Base-by-base conservation (phyloP, 164 flowering plant species). In the Echeveria elegans region DNA sequence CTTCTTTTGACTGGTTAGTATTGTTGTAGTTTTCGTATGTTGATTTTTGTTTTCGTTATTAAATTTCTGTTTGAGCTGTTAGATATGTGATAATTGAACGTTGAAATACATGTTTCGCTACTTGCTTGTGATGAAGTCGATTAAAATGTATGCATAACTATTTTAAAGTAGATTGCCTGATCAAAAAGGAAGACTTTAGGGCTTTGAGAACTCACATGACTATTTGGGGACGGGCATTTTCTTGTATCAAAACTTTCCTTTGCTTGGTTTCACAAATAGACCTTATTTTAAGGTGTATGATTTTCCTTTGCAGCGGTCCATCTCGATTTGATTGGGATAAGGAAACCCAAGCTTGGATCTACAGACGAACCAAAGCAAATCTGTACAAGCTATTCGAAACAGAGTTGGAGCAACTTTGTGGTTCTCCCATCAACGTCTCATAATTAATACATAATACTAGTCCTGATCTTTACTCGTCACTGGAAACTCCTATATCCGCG, bases 301-400 rank as follows among this genome's bases (percentile, higher is more conserved):
- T 62, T 60, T 69, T 71, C 61, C 65, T 38, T 29, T 85, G 81
- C 84, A 89, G 98, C 76, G 98, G 96, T 64, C 98, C 98, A 14
- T 82, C 89, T 11, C 80, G 96, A 71, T 92, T 84, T 72, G 96
- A 92, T 65, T 89, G 98, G 98, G 98, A 92, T 75, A 69, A 26
- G 32, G 65, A 53, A 65, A 15, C 79, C 59, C 72, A 79, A 70
- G 77, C 85, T 68, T 89, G 98, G 98, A 75, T 92, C 30, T 92
- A 92, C 68, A 78, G 96, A 71, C 77, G 98, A 62, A 92, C 75
- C 11, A 86, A 81, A 72, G 85, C 77, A 68, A 75, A 85, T 37
- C 73, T 92, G 66, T 24, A 68, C 24, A 69, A 72, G 31, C 72
- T 88, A 34, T 74, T 92, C 40, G 91, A 88, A 73, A 77, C 53